phyloP scores from a whole-genome alignment of 2,329 filamentous ascomycete genomes.

The Aschersonia sp. region DNA sequence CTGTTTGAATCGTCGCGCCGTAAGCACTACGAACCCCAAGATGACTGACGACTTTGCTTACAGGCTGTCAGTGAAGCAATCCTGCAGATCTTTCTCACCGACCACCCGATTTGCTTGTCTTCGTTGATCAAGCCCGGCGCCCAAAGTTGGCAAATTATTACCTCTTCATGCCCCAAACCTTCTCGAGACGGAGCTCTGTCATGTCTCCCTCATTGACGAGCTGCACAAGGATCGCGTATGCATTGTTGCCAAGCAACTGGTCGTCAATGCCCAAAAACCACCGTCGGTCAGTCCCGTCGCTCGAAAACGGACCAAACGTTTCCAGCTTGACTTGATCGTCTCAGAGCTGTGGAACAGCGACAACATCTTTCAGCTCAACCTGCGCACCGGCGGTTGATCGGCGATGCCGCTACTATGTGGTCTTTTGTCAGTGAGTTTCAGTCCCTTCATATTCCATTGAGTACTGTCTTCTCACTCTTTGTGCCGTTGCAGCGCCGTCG shows the following conservation, averaged over 20 bases:
- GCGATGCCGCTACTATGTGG: not conserved
- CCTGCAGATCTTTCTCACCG: not conserved
- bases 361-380: not conserved
- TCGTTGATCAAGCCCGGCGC: too few species aligned
- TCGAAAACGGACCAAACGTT: not conserved
- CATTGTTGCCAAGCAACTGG: too few species aligned
- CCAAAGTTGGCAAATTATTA: too few species aligned
- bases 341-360: not conserved
- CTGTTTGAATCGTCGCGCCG: not conserved
- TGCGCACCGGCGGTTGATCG: not conserved
- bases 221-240: too few species aligned
- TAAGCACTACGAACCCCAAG: not conserved
- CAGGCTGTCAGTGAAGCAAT: not conserved
- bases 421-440: not conserved
- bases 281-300: too few species aligned
- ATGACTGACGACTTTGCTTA: slow-evolving; percentile 3
- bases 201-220: too few species aligned
- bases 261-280: too few species aligned
- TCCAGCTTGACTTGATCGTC: not conserved
- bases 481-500: slow-evolving; percentile 5
- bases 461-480: not conserved
- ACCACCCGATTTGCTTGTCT: too few species aligned
- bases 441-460: not conserved
- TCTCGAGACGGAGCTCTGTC: too few species aligned
- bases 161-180: too few species aligned